Conservation (phyloP, 2,329 filamentous ascomycete species). For the Botrytis cinerea region DNA sequence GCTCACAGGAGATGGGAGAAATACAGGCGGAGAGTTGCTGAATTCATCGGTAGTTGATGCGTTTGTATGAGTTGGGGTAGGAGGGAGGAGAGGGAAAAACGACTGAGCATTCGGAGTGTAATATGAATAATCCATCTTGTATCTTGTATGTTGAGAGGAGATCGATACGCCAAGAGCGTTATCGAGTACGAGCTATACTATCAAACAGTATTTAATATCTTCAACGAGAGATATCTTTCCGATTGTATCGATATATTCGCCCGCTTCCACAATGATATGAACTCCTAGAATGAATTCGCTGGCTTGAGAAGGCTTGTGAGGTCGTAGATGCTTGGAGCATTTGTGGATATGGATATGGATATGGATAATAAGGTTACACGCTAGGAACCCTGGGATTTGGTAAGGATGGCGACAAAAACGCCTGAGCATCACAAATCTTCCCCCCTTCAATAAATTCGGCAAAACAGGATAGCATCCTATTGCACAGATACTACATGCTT, state of each 20-base stretch:
- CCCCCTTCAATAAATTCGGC: background rate
- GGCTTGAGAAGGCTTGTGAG: background rate
- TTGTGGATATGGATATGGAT: background rate
- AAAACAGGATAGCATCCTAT: background rate
- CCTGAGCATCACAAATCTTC: background rate
- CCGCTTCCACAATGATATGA: background rate
- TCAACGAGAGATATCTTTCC: background rate
- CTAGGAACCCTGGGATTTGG: slow-evolving; percentile 4
- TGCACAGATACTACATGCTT: background rate
- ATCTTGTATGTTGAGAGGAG: slow-evolving; percentile 42
- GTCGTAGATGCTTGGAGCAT: background rate
- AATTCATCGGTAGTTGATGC: slow-evolving; percentile 48
- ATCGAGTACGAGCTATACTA: background rate
- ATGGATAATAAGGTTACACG: slow-evolving; percentile 8
- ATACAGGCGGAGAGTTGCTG: slow-evolving; percentile 47
- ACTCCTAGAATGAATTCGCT: background rate
- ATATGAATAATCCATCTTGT: slow-evolving; percentile 58
- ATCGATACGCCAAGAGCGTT: slow-evolving; percentile 1
- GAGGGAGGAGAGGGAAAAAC: slow-evolving; percentile 52
- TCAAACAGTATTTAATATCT: background rate
- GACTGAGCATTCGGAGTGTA: slow-evolving; percentile 48
- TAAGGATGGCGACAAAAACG: background rate
- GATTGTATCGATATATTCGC: background rate
- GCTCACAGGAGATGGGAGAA: slow-evolving; percentile 26
- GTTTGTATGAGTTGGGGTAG: slow-evolving; percentile 43